These are phyloP conservation scores for Pachysandra terminalis DNA, from an alignment of 164 flowering plant species.

Conservation along the genomic window DNA sequence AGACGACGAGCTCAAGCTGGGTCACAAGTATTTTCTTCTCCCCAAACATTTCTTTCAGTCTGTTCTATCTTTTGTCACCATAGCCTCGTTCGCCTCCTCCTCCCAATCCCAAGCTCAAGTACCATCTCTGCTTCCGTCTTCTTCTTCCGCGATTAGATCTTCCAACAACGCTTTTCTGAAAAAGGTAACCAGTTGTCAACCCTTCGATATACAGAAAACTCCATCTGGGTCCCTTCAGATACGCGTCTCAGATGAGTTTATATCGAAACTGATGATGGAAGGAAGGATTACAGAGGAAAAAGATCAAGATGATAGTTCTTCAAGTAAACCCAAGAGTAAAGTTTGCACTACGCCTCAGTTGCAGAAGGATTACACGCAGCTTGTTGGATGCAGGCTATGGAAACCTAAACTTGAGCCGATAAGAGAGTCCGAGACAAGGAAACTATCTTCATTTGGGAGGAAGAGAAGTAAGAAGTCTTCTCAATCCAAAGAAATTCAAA, in stretches of 20 bases:
- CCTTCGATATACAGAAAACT: slow-evolving; percentile 48
- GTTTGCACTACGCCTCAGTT: slow-evolving; percentile 54
- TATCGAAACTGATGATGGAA: slow-evolving; percentile 34
- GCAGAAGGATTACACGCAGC: slow-evolving; percentile 50
- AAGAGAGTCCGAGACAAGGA: slow-evolving; percentile 25
- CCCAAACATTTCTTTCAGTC: slow-evolving; percentile 54
- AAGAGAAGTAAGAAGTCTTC: slow-evolving; percentile 15
- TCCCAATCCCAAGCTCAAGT: neutral
- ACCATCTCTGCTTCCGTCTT: too few species aligned
- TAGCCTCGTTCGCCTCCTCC: slow-evolving; percentile 43
- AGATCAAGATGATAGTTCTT: slow-evolving; percentile 6
- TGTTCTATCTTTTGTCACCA: slow-evolving; percentile 52
- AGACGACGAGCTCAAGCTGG: slow-evolving; percentile 48
- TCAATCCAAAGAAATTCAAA: slow-evolving; percentile 3
- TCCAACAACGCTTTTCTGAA: slow-evolving; percentile 15
- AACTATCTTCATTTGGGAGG: slow-evolving; percentile 16
- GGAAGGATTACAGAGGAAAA: slow-evolving; percentile 5
- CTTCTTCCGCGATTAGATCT: neutral
- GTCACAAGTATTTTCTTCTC: slow-evolving; percentile 66
- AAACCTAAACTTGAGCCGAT: slow-evolving; percentile 64
- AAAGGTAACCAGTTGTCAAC: slow-evolving; percentile 32
- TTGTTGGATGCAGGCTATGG: slow-evolving; percentile 47
- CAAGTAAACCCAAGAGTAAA: neutral
- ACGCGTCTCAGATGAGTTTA: slow-evolving; percentile 60
- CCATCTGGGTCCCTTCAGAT: slow-evolving; percentile 46